Evolutionary conservation across 768 basidiomycete genomes (phyloP), one percentile per base, ranked within the genome.

Genomic region (Naganishia randhawae): DNA sequence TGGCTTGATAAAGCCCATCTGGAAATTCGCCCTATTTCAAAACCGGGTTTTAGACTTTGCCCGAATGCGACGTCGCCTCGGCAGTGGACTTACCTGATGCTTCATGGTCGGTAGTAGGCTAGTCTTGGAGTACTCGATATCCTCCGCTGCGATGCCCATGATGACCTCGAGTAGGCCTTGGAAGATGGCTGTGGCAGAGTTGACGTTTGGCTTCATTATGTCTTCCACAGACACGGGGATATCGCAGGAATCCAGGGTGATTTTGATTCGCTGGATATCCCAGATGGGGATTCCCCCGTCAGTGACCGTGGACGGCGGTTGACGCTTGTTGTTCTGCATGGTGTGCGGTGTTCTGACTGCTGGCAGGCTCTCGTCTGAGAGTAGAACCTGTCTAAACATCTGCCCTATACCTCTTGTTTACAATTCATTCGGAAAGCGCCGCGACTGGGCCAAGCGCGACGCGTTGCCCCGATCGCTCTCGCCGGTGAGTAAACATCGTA

Each of bases 151-250:
- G 17, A 61, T 61, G 13, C 57, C 57, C 57, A 61, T 41, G 33
- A 61, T 61, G 4, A 61, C 57, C 37, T 61, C 57, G 3, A 61
- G 16, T 39, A 61, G 29, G 6, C 57, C 57, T 29, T 61, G 57
- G 39, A 61, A 61, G 57, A 61, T 39, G 37, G 16, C 57, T 25
- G 57, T 61, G 3, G 57, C 33, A 14, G 57, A 61, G 14, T 61
- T 61, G 22, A 61, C 57, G 37, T 61, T 61, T n/a, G 57, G 57
- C 17, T 61, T 61, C 57, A 61, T 61, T n/a, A 61, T 61, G n/a
- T 61, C 57, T 14, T 61, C 57, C 2, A 41, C 35, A 14, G 57
- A 61, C 2, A 61, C 57, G 39, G 57, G 57, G 19, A 61, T 61
- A 39, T 61, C 57, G 57, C 57, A 61, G 1, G 57, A 61, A 41